A percentile compares a stretch with the other conserved stretches of the same genome.
Conservation (phyloP, 2,329 filamentous ascomycete genomes). For the Cryoendolithus antarcticus region DNA sequence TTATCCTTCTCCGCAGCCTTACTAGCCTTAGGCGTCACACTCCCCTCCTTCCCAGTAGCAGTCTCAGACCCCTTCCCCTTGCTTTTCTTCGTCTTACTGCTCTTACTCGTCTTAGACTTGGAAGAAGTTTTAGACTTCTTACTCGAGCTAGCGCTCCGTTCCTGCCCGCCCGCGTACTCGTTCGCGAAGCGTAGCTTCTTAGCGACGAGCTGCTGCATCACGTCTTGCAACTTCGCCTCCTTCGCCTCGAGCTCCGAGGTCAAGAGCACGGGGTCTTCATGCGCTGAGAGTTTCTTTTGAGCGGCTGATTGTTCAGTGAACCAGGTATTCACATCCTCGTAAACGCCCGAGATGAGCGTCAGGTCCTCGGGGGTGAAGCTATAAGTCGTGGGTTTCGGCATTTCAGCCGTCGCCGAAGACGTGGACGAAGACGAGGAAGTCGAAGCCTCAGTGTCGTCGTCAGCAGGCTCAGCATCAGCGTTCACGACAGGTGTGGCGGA, state of each 20-base stretch:
- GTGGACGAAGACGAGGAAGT: neutral
- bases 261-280: slow-evolving; percentile 64
- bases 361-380: slow-evolving; percentile 66
- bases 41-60: slow-evolving; percentile 11
- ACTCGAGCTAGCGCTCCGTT: slow-evolving; percentile 6
- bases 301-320: slow-evolving; percentile 56
- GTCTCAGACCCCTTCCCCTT: slow-evolving; percentile 6
- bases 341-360: slow-evolving; percentile 47
- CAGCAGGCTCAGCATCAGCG: slow-evolving; percentile 51
- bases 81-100: slow-evolving; percentile 4
- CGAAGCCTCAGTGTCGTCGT: slow-evolving; percentile 19
- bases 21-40: slow-evolving; percentile 11
- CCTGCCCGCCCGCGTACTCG: too few relatives aligned
- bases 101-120: slow-evolving; percentile 20
- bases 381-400: slow-evolving; percentile 28
- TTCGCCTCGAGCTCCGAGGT: slow-evolving; percentile 59
- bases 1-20: slow-evolving; percentile 14
- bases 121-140: slow-evolving; percentile 24
- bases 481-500: slow-evolving; percentile 56
- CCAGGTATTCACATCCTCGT: slow-evolving; percentile 57
- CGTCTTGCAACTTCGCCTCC: slow-evolving; percentile 59
- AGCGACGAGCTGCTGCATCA: slow-evolving; percentile 56
- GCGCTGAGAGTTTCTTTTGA: slow-evolving; percentile 57
- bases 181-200: slow-evolving; percentile 42
- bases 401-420: slow-evolving; percentile 18